Evolutionary conservation across 2,329 filamentous ascomycete species (phyloP).

Genomic region (Penicillium italicum): DNA sequence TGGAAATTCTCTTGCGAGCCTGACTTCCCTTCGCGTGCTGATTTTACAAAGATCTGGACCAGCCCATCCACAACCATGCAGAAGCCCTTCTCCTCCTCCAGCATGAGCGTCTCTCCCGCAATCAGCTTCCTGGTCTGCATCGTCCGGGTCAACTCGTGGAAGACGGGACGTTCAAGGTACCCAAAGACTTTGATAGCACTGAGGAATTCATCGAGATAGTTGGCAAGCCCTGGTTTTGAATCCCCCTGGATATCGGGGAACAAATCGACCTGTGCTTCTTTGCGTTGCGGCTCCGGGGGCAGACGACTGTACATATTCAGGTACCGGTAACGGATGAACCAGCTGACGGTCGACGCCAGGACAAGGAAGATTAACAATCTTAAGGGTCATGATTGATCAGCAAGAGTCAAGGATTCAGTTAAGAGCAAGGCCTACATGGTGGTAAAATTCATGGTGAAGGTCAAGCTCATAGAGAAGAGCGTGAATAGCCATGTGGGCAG

Average conservation of each 20-base stretch:
- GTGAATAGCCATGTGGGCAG: slow-evolving; percentile 85
- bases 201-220: slow-evolving; percentile 94
- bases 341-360: slow-evolving; percentile 79
- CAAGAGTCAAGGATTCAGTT: background rate
- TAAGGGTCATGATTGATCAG: slow-evolving; percentile 31
- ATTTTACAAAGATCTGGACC: slow-evolving; percentile 98
- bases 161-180: slow-evolving; percentile 91
- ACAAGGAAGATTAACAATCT: slow-evolving; percentile 73
- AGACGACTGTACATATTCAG: slow-evolving; percentile 95
- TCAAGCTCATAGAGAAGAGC: slow-evolving; percentile 86
- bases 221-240: slow-evolving; percentile 85
- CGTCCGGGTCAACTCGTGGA: slow-evolving; percentile 92
- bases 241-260: slow-evolving; percentile 90
- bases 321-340: slow-evolving; percentile 92
- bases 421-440: slow-evolving; percentile 65
- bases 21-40: slow-evolving; percentile 52
- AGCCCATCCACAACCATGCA: slow-evolving; percentile 94
- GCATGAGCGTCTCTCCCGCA: slow-evolving; percentile 86
- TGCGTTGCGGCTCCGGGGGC: slow-evolving; percentile 89
- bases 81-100: slow-evolving; percentile 97
- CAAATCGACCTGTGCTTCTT: slow-evolving; percentile 91
- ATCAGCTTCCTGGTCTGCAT: slow-evolving; percentile 98
- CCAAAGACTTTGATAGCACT: slow-evolving; percentile 99
- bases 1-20: slow-evolving; percentile 41
- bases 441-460: slow-evolving; percentile 97